A percentile compares a stretch with the other conserved stretches of the same genome.
phyloP scores from a whole-genome alignment of 2,329 filamentous ascomycete genomes.

The Dactylonectria macrodidyma region DNA sequence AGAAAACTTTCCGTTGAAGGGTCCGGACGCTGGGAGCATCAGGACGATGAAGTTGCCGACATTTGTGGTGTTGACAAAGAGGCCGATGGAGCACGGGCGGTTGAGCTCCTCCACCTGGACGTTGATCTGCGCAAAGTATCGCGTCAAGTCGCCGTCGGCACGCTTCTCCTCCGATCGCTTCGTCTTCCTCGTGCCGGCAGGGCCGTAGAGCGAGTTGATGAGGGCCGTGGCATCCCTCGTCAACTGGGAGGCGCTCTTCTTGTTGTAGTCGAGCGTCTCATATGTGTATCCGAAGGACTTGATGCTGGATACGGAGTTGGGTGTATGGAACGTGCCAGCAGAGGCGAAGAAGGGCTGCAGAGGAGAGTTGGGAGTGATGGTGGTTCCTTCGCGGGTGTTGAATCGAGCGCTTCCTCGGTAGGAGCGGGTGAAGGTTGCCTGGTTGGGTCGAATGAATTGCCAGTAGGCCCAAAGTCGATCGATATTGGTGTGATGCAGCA shows the following conservation, averaged over 20 bases:
- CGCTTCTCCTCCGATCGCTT: slow-evolving; percentile 22
- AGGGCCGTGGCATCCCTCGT: slow-evolving; percentile 47
- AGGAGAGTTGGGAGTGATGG: slow-evolving; percentile 59
- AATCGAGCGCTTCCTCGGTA: slow-evolving; percentile 56
- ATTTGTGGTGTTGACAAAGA: slow-evolving; percentile 52
- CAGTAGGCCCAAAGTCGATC: slow-evolving; percentile 74
- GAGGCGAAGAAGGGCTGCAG: slow-evolving; percentile 66
- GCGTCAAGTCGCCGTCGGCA: slow-evolving; percentile 38
- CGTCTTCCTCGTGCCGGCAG: slow-evolving; percentile 14
- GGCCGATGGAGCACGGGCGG: slow-evolving; percentile 53
- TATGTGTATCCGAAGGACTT: slow-evolving; percentile 58
- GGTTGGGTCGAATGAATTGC: slow-evolving; percentile 59
- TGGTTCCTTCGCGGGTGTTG: slow-evolving; percentile 57
- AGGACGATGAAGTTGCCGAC: slow-evolving; percentile 57
- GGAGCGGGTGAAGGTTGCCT: slow-evolving; percentile 52
- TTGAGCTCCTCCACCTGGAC: slow-evolving; percentile 54
- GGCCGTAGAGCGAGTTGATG: slow-evolving; percentile 54
- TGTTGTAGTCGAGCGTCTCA: slow-evolving; percentile 55
- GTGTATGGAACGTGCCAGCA: slow-evolving; percentile 60
- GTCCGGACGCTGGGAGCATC: slow-evolving; percentile 52
- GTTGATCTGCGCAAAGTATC: slow-evolving; percentile 54
- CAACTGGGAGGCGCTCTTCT: slow-evolving; percentile 42
- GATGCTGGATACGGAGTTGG: slow-evolving; percentile 51
- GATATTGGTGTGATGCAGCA: slow-evolving; percentile 70
- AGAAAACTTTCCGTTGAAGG: slow-evolving; percentile 53